These are phyloP conservation scores for Xylaria cubensis DNA, from an alignment of 495 filamentous ascomycete species.

Conservation along the genomic window DNA sequence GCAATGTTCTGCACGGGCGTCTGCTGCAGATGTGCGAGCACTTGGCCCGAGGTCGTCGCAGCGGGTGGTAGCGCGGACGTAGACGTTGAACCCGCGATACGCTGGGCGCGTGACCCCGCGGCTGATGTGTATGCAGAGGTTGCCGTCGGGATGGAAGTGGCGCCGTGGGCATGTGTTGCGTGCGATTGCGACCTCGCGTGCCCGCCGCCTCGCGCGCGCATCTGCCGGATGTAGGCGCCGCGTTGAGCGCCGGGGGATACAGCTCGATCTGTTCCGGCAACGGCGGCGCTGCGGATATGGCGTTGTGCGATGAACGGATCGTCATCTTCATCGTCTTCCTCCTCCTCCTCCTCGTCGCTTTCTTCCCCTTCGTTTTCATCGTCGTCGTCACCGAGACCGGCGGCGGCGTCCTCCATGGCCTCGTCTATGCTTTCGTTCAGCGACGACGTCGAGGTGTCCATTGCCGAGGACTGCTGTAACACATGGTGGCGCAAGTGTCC, in stretches of 20 bases:
- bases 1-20: conserved; percentile 23
- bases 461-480: conserved; percentile 28
- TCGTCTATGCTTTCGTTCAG: conserved; percentile 32
- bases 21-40: conserved; percentile 25
- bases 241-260: conserved; percentile 23
- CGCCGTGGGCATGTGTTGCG: neutral
- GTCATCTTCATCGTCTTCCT: conserved; percentile 33
- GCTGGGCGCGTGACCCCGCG: conserved; percentile 28
- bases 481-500: neutral
- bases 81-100: conserved; percentile 22
- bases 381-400: conserved; percentile 16
- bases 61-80: conserved; percentile 17
- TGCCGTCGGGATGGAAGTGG: conserved; percentile 22
- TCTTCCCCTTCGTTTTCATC: conserved; percentile 5
- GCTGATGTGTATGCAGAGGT: conserved; percentile 14
- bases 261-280: conserved; percentile 17
- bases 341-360: conserved; percentile 11
- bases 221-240: conserved; percentile 20
- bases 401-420: conserved; percentile 31
- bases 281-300: conserved; percentile 29
- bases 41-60: neutral
- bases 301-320: conserved; percentile 38
- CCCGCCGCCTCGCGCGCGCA: conserved; percentile 27
- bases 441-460: conserved; percentile 37
- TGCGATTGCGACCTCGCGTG: conserved; percentile 27